Evolutionary conservation across 2,329 filamentous ascomycete genomes (phyloP).

Genomic region (Trichoderma sp.): DNA sequence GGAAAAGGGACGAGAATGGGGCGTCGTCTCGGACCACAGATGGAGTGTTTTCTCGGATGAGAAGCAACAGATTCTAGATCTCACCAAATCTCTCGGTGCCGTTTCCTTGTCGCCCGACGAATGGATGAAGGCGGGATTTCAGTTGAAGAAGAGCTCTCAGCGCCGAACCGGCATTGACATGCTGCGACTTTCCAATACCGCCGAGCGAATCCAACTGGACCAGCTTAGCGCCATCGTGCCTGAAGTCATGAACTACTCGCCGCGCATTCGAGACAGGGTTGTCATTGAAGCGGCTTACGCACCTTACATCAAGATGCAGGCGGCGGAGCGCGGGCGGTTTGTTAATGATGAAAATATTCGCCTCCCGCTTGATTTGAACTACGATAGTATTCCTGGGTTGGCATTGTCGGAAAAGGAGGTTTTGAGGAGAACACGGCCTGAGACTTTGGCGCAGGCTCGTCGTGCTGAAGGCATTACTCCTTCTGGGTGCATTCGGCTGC

Average conservation of each 20-base stretch:
- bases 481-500: conserved; percentile 58
- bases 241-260: conserved; percentile 54
- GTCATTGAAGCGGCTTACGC: conserved; percentile 83
- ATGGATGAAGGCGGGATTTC: conserved; percentile 73
- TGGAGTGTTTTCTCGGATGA: conserved; percentile 72
- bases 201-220: conserved; percentile 45
- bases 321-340: conserved; percentile 65
- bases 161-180: conserved; percentile 77
- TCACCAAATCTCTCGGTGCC: conserved; percentile 61
- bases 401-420: conserved; percentile 76
- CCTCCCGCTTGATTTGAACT: conserved; percentile 76
- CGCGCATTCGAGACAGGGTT: conserved; percentile 67
- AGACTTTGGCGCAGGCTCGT: conserved; percentile 85
- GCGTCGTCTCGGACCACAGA: conserved; percentile 75
- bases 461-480: conserved; percentile 79
- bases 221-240: conserved; percentile 61
- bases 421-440: conserved; percentile 70
- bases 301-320: conserved; percentile 78
- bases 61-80: conserved; percentile 64
- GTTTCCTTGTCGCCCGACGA: conserved; percentile 59
- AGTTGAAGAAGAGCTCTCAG: conserved; percentile 64
- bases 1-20: conserved; percentile 70
- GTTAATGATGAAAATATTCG: conserved; percentile 73
- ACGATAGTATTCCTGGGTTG: conserved; percentile 70
- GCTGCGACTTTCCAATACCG: conserved; percentile 65